A percentile compares a stretch with the other conserved stretches of the same genome.
Conservation (phyloP, 163 green algal genomes). For the Trebouxia gelatinosa region DNA sequence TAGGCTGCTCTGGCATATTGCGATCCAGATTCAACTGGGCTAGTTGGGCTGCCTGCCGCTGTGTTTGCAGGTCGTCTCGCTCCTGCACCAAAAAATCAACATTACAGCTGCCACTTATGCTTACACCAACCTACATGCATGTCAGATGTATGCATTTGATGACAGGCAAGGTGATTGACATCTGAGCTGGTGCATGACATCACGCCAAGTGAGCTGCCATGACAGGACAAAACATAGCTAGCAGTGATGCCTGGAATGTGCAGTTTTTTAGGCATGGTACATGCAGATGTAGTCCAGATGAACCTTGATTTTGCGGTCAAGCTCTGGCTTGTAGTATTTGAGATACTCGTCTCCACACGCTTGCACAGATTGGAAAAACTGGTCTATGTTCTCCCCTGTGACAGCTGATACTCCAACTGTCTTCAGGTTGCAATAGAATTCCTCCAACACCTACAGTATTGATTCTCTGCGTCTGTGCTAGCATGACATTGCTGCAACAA, state of each 20-base stretch:
- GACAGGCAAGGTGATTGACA: too few relatives aligned
- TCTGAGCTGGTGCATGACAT: too few relatives aligned
- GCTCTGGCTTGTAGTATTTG: slow-evolving; percentile 67
- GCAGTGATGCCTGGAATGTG: too few relatives aligned
- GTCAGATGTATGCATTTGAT: too few relatives aligned
- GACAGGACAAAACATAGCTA: too few relatives aligned
- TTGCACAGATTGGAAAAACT: slow-evolving; percentile 71
- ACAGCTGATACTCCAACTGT: slow-evolving; percentile 86
- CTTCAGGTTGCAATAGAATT: slow-evolving; percentile 90
- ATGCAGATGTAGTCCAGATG: not conserved
- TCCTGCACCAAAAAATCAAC: too few relatives aligned
- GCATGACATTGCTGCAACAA: too few relatives aligned
- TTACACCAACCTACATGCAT: too few relatives aligned
- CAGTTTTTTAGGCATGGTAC: slow-evolving; percentile 16
- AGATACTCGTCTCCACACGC: slow-evolving; percentile 67
- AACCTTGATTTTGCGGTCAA: slow-evolving; percentile 48
- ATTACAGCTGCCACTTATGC: too few relatives aligned
- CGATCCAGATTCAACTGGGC: slow-evolving; percentile 55
- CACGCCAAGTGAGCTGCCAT: too few relatives aligned
- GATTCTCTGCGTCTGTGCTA: too few relatives aligned
- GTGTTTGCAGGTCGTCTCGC: slow-evolving; percentile 43
- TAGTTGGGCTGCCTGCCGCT: slow-evolving; percentile 55
- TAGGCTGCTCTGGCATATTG: too few relatives aligned
- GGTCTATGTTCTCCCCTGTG: slow-evolving; percentile 83
- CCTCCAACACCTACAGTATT: slow-evolving; percentile 70